phyloP scores from a whole-genome alignment of 2,329 filamentous ascomycete species.

The Rugonectria rugulosa region DNA sequence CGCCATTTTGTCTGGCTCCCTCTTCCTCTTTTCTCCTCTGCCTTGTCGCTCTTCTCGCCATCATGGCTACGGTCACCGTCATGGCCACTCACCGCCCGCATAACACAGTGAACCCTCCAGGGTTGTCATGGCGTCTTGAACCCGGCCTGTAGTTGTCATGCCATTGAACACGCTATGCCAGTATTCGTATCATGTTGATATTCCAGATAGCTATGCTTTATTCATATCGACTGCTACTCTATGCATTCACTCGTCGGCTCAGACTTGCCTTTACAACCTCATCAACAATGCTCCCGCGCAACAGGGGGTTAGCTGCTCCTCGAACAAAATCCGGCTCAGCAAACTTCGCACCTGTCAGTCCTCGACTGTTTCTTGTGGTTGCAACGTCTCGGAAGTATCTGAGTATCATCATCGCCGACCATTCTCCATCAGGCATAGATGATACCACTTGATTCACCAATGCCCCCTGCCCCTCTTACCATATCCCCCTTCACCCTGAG shows the following conservation, averaged over 20 bases:
- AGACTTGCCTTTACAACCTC: slow-evolving; percentile 72
- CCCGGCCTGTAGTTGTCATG: not conserved
- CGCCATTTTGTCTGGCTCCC: too few relatives aligned
- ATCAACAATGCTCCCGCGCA: slow-evolving; percentile 47
- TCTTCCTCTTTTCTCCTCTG: not conserved
- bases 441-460: slow-evolving; percentile 27
- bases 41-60: not conserved
- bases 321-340: slow-evolving; percentile 35
- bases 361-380: slow-evolving; percentile 27
- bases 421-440: not conserved
- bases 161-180: too few relatives aligned
- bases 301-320: slow-evolving; percentile 54
- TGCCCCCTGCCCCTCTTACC: too few relatives aligned
- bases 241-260: slow-evolving; percentile 55
- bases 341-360: slow-evolving; percentile 56
- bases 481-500: slow-evolving; percentile 44
- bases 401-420: slow-evolving; percentile 70
- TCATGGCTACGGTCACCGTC: not conserved
- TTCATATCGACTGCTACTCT: not conserved
- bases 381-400: slow-evolving; percentile 77
- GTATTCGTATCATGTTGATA: too few relatives aligned
- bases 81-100: too few relatives aligned
- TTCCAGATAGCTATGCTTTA: not conserved
- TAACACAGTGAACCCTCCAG: too few relatives aligned
- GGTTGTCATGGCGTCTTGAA: too few relatives aligned